Base-by-base conservation (phyloP, 177 flowering plant species). In the Telopea speciosissima region DNA sequence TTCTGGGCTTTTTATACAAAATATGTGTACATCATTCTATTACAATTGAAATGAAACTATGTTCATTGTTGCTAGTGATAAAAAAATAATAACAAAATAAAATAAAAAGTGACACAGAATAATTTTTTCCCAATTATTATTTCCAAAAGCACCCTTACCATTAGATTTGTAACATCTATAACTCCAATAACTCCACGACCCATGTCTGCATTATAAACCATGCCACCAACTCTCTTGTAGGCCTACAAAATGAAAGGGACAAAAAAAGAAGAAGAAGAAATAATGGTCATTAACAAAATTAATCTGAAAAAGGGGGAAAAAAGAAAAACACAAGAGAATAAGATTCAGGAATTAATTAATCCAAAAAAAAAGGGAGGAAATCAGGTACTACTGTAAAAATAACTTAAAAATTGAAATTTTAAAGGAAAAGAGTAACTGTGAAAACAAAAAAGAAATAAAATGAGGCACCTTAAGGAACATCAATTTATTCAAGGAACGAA, bases 161-260 rank as follows among this genome's bases (percentile, higher is more conserved):
- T 86, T 52, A 86, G 13, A 54, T 73, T 71, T 42, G 85, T 82
- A 58, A 86, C 88, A 81, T 88, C 91, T 22, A 84, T 73, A 12
- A 86, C 88, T 40, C 91, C 91, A 72, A 88, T 81, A 54, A 88
- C 77, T 10, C 89, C 91, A 22, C 85, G 83, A 31, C 88, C 88
- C 76, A 77, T 71, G 75, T 85, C 89, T 44, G 86, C 82, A 78
- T 70, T 88, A 73, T 86, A 86, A 49, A 86, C 72, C 89, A 86
- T 86, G 72, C 85, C 80, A 45, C 91, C 91, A 72, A 88, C 91
- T 73, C 89, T 83, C 81, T 86, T 88, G 78, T 88, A 88, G 28
- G 87, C 91, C 91, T 88, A 42, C 5, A 52, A 44, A 49, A 7
- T 19, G 28, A 16, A 62, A 12, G 19, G n/a, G n/a, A n/a, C n/a